Evolutionary conservation across 192 early-diverging fungal species (phyloP).

Genomic region (Coemansia sp.): DNA sequence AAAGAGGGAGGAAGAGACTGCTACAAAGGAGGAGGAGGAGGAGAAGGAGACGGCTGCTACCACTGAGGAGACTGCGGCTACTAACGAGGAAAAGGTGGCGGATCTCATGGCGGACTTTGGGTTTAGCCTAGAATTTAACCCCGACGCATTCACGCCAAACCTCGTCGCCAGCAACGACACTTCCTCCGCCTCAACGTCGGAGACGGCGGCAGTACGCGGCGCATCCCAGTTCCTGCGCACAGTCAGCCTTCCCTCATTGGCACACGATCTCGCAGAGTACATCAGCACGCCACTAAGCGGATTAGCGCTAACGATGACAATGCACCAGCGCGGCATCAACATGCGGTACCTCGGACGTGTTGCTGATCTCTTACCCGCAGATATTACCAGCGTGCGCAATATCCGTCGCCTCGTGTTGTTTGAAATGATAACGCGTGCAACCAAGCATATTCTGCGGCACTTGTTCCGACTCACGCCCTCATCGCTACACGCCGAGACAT

Average conservation of each 20-base stretch:
- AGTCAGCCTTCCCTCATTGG: constrained; percentile 66
- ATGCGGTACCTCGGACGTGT: constrained; percentile 94
- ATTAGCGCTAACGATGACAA: constrained; percentile 70
- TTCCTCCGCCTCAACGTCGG: no score
- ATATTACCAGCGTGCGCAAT: constrained; percentile 16
- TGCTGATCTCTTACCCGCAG: constrained; percentile 61
- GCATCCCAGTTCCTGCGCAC: constrained; percentile 79
- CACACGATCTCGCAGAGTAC: constrained; percentile 64
- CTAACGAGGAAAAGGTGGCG: no score
- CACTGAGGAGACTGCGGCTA: no score
- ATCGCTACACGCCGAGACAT: constrained; percentile 61
- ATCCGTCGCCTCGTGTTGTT: constrained; percentile 68
- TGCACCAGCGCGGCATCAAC: constrained; percentile 97
- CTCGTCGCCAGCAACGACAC: no score
- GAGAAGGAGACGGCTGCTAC: no score
- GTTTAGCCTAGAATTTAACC: constrained; percentile 60
- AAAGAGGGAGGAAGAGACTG: background rate
- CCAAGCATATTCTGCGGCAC: constrained; percentile 83
- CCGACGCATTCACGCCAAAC: constrained; percentile 63
- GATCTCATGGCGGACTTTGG: constrained; percentile 49
- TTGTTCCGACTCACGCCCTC: constrained; percentile 64
- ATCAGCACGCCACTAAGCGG: constrained; percentile 76
- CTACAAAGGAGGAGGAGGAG: no score
- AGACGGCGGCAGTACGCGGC: no score
- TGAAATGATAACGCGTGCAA: constrained; percentile 88